Conservation (phyloP, 345 rosid species). For the Citrus medica region DNA sequence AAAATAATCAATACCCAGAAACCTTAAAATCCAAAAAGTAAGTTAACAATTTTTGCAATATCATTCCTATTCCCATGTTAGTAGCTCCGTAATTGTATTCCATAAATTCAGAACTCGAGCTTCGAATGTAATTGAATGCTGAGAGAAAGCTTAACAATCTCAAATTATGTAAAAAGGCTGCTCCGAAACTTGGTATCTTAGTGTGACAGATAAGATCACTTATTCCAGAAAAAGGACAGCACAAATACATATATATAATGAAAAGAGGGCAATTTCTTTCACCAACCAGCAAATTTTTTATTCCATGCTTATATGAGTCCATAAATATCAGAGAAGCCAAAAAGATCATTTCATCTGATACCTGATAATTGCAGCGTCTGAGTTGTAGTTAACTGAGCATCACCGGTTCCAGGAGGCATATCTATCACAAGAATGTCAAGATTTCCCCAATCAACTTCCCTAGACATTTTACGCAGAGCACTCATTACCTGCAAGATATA, state of each 20-base stretch:
- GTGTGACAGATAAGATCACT: not conserved
- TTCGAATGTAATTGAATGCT: not conserved
- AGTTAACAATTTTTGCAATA: not conserved
- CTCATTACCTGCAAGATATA: constrained; percentile 54
- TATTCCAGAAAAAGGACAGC: not conserved
- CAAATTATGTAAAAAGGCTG: not conserved
- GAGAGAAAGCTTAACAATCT: not conserved
- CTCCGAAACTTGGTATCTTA: not conserved
- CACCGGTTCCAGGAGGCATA: constrained; percentile 85
- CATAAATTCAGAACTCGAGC: not conserved
- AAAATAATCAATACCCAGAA: not conserved
- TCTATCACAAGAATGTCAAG: constrained; percentile 75
- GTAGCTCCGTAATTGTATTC: not conserved
- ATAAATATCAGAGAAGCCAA: not conserved
- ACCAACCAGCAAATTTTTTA: not conserved
- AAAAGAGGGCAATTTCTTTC: not conserved
- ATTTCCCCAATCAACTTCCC: constrained; percentile 69
- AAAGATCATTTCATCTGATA: constrained; percentile 5
- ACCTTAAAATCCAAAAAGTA: not conserved
- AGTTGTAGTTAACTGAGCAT: constrained; percentile 62
- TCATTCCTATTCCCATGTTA: not conserved
- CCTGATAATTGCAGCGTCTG: constrained; percentile 73
- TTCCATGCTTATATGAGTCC: not conserved
- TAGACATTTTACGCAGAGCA: constrained; percentile 62
- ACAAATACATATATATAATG: not conserved